Evolutionary conservation across 345 rosid species (phyloP).

Genomic region (Eucalyptus cloeziana): DNA sequence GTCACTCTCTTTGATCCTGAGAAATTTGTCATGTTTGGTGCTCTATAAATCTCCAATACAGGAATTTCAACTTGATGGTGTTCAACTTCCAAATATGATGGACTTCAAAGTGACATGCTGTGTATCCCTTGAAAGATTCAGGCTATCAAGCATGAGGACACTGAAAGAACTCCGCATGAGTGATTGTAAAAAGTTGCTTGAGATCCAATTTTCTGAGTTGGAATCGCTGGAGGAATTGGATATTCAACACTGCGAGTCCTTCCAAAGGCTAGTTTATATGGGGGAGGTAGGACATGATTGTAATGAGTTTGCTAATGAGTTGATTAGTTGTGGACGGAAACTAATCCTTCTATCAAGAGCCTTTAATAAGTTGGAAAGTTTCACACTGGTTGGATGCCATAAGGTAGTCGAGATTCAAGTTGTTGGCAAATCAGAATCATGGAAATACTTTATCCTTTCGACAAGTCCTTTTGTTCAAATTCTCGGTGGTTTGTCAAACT

Average conservation of each 20-base stretch:
- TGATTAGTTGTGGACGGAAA: neutral
- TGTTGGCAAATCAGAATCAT: too few relatives aligned
- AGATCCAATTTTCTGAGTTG: neutral
- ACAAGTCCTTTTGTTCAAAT: too few relatives aligned
- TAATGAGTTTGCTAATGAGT: neutral
- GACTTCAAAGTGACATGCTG: neutral
- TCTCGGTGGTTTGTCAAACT: too few relatives aligned
- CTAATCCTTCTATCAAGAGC: neutral
- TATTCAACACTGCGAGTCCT: neutral
- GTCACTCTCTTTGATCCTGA: neutral
- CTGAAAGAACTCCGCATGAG: neutral
- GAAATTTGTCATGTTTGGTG: neutral
- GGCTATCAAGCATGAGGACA: neutral
- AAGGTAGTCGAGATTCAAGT: neutral
- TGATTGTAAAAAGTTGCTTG: neutral
- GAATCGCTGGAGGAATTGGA: neutral
- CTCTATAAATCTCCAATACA: neutral
- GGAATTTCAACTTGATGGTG: neutral
- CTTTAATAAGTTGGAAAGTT: neutral
- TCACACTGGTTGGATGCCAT: rapidly evolving
- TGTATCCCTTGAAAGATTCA: neutral
- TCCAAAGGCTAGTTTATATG: neutral
- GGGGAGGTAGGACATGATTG: neutral
- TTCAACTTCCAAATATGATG: neutral
- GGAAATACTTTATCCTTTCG: too few relatives aligned